A percentile compares a stretch with the other conserved stretches of the same genome.
Conservation (phyloP, 345 rosid species). For the Carallia pectinifolia region DNA sequence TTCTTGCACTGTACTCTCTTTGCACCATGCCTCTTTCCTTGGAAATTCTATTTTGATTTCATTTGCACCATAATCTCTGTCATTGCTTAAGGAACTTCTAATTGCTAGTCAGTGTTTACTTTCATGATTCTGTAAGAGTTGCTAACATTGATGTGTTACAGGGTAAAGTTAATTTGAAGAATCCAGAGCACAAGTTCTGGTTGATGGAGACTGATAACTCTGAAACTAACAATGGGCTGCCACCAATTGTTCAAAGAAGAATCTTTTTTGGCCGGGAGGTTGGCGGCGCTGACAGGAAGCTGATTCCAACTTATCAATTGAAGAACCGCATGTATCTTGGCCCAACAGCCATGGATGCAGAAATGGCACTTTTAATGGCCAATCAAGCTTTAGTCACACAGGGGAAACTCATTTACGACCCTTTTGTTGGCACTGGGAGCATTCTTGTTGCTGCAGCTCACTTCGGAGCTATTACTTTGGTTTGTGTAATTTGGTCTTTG, state of each 20-base stretch:
- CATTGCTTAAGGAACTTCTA: background rate
- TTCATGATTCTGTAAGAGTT: background rate
- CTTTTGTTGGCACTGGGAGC: slow-evolving; percentile 97
- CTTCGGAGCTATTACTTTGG: slow-evolving; percentile 93
- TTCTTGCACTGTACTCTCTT: no score
- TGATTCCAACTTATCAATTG: slow-evolving; percentile 76
- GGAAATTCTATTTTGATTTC: no score
- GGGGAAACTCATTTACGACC: slow-evolving; percentile 89
- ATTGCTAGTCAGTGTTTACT: background rate
- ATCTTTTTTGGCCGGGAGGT: slow-evolving; percentile 89
- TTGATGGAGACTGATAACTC: slow-evolving; percentile 80
- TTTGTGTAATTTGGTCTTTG: slow-evolving; percentile 23
- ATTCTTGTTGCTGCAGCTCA: slow-evolving; percentile 91
- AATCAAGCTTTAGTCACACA: slow-evolving; percentile 80
- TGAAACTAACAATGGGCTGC: slow-evolving; percentile 82
- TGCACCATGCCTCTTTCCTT: no score
- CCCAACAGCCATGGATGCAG: slow-evolving; percentile 99
- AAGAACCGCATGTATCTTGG: slow-evolving; percentile 88
- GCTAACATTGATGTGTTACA: slow-evolving; percentile 24
- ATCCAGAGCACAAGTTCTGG: slow-evolving; percentile 82
- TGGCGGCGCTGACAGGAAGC: slow-evolving; percentile 90
- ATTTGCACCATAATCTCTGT: no score
- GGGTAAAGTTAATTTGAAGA: slow-evolving; percentile 74
- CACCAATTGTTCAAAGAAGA: slow-evolving; percentile 64
- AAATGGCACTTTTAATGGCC: slow-evolving; percentile 95